These are phyloP conservation scores for Xylaria sp. DNA, from an alignment of 2,329 filamentous ascomycete genomes.

Conservation along the genomic window DNA sequence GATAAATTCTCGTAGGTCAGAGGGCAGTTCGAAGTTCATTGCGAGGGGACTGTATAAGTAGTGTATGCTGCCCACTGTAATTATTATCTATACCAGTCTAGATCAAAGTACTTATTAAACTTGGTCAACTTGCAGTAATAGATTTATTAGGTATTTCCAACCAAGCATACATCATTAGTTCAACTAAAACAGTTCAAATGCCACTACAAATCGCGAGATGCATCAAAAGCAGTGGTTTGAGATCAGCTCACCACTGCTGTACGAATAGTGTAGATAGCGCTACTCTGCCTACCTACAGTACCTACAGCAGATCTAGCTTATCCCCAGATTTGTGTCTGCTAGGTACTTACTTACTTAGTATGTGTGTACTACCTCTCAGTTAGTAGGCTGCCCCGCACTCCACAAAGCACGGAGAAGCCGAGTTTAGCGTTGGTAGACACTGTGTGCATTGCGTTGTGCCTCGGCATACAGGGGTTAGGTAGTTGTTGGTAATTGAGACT, in stretches of 20 bases:
- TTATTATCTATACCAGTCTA: too few species aligned
- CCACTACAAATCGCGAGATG: too few species aligned
- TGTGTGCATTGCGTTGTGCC: conserved; percentile 14
- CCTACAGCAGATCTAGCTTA: too few species aligned
- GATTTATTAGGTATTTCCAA: background rate
- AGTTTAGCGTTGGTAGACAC: background rate
- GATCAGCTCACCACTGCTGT: too few species aligned
- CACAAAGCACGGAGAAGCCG: background rate
- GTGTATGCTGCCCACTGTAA: background rate
- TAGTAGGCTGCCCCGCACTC: background rate
- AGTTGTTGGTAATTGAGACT: background rate
- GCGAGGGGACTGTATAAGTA: background rate
- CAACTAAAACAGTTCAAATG: too few species aligned
- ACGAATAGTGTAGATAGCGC: background rate
- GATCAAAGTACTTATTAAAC: background rate
- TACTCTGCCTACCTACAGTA: too few species aligned
- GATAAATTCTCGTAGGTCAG: conserved; percentile 40
- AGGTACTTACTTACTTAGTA: too few species aligned
- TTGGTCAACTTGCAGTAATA: background rate
- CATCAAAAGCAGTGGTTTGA: too few species aligned
- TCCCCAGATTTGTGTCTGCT: background rate
- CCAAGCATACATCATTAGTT: background rate
- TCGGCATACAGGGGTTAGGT: conserved; percentile 26
- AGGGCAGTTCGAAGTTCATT: conserved; percentile 40
- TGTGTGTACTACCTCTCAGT: too few species aligned